Evolutionary conservation across 768 basidiomycete genomes (phyloP), one percentile per base, ranked within the genome.

Genomic region (Lactarius sp.): DNA sequence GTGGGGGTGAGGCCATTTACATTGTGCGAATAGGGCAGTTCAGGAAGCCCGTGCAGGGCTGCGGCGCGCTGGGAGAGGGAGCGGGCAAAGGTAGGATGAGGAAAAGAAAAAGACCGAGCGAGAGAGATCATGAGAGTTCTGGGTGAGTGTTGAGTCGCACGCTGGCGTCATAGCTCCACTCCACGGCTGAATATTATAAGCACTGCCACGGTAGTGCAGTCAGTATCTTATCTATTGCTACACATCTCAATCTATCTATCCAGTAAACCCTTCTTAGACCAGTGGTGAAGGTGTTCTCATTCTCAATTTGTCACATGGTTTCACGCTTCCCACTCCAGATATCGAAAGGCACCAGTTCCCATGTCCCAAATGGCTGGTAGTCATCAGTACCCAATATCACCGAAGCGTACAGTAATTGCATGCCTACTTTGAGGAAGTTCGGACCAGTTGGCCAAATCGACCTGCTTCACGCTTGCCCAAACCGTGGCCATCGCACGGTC

Each of bases 11-110:
- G 14, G 14, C 13, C 16, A 65, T 81, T 65, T 58, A 88, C 92
- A 75, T 92, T 83, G 74, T 94, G 91, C 20, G 78, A 77, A 72
- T 94, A 94, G 51, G 92, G 89, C 36, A 95, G 79, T 46, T 83
- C 77, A 5, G 93, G 92, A 22, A 94, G 83, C 6, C 88, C 87
- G 76, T 93, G 90, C 41, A 85, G 77, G 14, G 76, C 68, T 46
- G 77, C 70, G 34, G 76, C 71, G 16, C 77, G 75, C 56, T 77
- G 76, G 2, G 74, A 75, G 60, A 84, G 78, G 16, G 80, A 64
- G 57, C 85, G 82, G 49, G 66, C 64, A 62, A 49, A 27, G 57
- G 52, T 42, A 20, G 50, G 46, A 13, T 16, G 60, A 55, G 5
- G 12, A n/a, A 61, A 41, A 20, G 60, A 61, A n/a, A 61, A 41